Base-by-base conservation (phyloP, 371 early-diverging fungal species). In the Lichtheimia ornata region DNA sequence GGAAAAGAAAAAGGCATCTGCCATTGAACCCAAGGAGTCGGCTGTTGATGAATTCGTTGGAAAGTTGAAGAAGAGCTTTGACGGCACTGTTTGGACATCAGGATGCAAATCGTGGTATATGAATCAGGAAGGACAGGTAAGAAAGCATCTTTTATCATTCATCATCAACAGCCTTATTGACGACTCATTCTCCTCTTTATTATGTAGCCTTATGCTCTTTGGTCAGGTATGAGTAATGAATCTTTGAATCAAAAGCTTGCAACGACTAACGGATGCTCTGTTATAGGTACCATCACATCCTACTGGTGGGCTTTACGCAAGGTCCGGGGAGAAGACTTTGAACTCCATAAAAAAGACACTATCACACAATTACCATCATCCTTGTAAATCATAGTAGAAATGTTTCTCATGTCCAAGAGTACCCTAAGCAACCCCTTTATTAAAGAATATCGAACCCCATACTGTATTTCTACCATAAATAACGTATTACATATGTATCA, bases 51-150 rank as follows among this genome's bases (percentile, higher is more conserved):
- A 59, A 24, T 72, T 59, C 47, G 58, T 58, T n/a, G 45, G 44
- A 18, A 47, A 61, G 1, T 42, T 72, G 25, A 59, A 66, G 41
- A 61, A 64, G 22, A 49, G 54, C 11, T 51, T 66, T 17, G 51
- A 60, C 1, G 53, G 50, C 14, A 72, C 73, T 27, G 70, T 66
- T 18, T 72, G 74, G 74, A 52, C 59, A 12, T 58, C 51, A 53
- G 71, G 71, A 49, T 58, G 58, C 43, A 59, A 58, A 11, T 65
- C 66, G 14, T 72, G 70, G 69, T 72, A 72, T 41, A 63, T 59
- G 53, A 61, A 61, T 44, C 47, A 63, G 2, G 30, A 41, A 30
- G 73, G 73, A 41, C 62, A 72, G 55, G 66, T 69, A 65, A 50
- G 53, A 28, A 12, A 5, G 47, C n/a, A 47, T 47, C 14, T 22